A percentile compares a stretch with the other conserved stretches of the same genome.
Evolutionary conservation across 2,329 filamentous ascomycete genomes (phyloP).

Genomic region (Aureobasidium lini): DNA sequence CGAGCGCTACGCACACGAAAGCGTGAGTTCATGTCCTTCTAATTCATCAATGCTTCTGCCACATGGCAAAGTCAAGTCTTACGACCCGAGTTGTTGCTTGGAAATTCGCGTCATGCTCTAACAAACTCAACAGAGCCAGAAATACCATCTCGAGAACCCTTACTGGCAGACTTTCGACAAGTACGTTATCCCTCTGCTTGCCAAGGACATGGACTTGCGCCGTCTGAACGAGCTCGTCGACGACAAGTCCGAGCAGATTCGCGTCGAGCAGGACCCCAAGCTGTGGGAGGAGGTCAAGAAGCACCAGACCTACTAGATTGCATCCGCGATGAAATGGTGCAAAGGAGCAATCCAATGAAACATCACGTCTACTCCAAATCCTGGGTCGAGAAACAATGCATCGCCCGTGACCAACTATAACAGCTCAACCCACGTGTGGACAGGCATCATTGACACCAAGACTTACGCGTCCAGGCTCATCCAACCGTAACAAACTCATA

Average conservation of each 20-base stretch:
- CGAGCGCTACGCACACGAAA: slow-evolving; percentile 63
- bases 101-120: background rate
- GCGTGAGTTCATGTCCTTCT: slow-evolving; percentile 35
- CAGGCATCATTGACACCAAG: too few relatives aligned
- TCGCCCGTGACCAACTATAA: too few relatives aligned
- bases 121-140: slow-evolving; percentile 26
- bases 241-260: slow-evolving; percentile 43
- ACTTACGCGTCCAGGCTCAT: too few relatives aligned
- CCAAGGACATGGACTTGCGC: slow-evolving; percentile 61
- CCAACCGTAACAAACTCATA: too few relatives aligned
- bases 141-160: slow-evolving; percentile 50
- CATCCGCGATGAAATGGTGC: too few relatives aligned
- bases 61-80: too few relatives aligned
- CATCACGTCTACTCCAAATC: too few relatives aligned
- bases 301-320: slow-evolving; percentile 24
- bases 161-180: slow-evolving; percentile 73
- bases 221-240: slow-evolving; percentile 54
- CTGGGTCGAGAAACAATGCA: too few relatives aligned
- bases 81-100: too few relatives aligned
- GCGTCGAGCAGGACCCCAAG: slow-evolving; percentile 26
- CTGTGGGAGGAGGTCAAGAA: slow-evolving; percentile 29
- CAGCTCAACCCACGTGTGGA: too few relatives aligned
- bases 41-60: slow-evolving; percentile 18
- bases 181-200: slow-evolving; percentile 62
- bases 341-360: too few relatives aligned